phyloP scores from a whole-genome alignment of 441 rosid species.

The Dalechampia spathulata region DNA sequence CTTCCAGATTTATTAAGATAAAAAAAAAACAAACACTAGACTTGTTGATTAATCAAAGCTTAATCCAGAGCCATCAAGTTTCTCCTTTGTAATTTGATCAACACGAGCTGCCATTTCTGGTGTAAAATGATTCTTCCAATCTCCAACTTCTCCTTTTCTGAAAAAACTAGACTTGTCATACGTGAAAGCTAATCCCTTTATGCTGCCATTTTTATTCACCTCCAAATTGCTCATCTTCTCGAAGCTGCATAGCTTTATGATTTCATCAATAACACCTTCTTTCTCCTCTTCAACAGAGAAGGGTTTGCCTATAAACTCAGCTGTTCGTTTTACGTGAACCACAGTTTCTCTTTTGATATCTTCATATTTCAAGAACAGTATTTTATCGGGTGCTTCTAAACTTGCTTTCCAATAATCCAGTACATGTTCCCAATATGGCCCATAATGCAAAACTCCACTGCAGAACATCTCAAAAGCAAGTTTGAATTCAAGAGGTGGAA shows the following conservation, averaged over 20 bases:
- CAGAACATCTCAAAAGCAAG: slow-evolving; percentile 40
- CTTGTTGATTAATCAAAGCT: no score
- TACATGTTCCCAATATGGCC: slow-evolving; percentile 62
- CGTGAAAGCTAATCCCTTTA: no score
- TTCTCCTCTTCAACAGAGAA: slow-evolving; percentile 35
- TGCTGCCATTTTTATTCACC: slow-evolving; percentile 38
- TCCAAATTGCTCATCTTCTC: slow-evolving; percentile 42
- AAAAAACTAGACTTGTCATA: slow-evolving; percentile 28
- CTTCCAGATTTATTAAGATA: no score
- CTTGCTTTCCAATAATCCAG: slow-evolving; percentile 42
- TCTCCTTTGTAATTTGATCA: slow-evolving; percentile 30
- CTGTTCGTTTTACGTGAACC: slow-evolving; percentile 26
- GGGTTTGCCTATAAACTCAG: slow-evolving; percentile 36
- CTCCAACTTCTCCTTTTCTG: no score
- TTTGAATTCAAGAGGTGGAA: slow-evolving; percentile 23
- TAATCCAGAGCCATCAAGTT: no score
- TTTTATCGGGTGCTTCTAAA: slow-evolving; percentile 25
- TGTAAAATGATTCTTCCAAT: slow-evolving; percentile 33
- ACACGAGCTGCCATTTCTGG: slow-evolving; percentile 32
- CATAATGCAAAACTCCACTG: slow-evolving; percentile 37
- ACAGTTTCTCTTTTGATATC: slow-evolving; percentile 30
- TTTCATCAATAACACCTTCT: slow-evolving; percentile 25
- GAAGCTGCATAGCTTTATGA: slow-evolving; percentile 44
- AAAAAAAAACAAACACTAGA: no score
- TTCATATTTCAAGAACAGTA: slow-evolving; percentile 43